phyloP scores from a whole-genome alignment of 495 filamentous ascomycete genomes.

The Penicillium coffeae region DNA sequence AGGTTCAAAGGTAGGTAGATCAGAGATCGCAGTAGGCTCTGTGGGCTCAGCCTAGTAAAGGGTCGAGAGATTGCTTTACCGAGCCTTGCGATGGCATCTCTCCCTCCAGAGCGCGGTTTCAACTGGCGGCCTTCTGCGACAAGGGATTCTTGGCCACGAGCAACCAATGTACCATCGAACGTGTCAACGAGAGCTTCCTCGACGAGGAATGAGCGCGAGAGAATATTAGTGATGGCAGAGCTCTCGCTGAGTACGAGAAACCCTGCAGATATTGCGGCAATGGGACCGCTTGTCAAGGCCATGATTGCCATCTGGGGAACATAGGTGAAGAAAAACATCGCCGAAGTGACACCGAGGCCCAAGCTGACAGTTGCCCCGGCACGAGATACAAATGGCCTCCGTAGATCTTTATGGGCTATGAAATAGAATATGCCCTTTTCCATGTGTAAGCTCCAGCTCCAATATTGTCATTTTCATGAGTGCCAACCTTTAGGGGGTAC shows the following conservation, averaged over 20 bases:
- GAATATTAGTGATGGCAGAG: conserved; percentile 68
- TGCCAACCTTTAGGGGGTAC: conserved; percentile 74
- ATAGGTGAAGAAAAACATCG: conserved; percentile 88
- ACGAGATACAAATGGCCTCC: conserved; percentile 65
- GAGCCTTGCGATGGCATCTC: conserved; percentile 57
- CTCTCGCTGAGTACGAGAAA: conserved; percentile 79
- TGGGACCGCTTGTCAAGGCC: conserved; percentile 75
- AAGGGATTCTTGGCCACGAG: conserved; percentile 50
- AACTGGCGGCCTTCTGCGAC: conserved; percentile 72
- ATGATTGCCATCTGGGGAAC: conserved; percentile 80
- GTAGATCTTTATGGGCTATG: conserved; percentile 40
- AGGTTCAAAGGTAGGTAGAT: conserved; percentile 87
- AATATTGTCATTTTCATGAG: conserved; percentile 1
- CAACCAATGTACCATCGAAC: conserved; percentile 77
- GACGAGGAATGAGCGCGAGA: conserved; percentile 72
- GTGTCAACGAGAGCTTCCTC: conserved; percentile 81
- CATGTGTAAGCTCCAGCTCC: background rate
- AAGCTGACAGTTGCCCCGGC: conserved; percentile 66
- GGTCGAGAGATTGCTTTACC: conserved; percentile 71
- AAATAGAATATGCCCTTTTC: conserved; percentile 76
- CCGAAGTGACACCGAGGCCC: conserved; percentile 64
- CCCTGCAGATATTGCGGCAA: conserved; percentile 67
- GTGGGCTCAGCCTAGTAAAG: conserved; percentile 61
- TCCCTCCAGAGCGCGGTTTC: conserved; percentile 38
- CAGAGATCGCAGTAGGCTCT: conserved; percentile 63